Evolutionary conservation across 768 basidiomycete species (phyloP), one percentile per base, ranked within the genome.

Genomic region (Trametes villosa): DNA sequence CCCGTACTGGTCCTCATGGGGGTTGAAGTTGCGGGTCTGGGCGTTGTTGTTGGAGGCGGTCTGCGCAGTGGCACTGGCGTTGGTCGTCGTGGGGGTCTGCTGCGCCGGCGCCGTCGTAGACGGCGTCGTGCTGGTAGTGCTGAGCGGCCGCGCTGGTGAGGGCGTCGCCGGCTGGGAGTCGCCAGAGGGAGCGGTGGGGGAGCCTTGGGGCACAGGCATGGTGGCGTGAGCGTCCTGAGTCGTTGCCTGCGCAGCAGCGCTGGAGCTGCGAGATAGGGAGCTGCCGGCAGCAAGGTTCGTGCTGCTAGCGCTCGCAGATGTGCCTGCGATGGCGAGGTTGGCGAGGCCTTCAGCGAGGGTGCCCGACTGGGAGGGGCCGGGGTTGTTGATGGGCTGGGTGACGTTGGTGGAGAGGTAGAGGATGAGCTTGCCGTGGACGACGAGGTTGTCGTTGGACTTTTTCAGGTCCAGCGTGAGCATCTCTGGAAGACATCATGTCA

Each of bases 391-490:
- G 34, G 94, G 92, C 66, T 88, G 86, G 59, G 77, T 83, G 71
- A 92, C 81, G 71, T 98, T 96, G 49, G 97, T 98, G 18, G 94
- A 96, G 36, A 99, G 83, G 76, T 96, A 95, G 66, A 98, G 86
- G 74, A 98, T 96, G 66, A 99, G 85, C 77, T 98, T 98, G 47
- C 97, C 97, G 70, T 98, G 95, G 4, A 99, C 97, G 48, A 95
- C 92, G 27, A 97, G 86, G 72, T 97, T 96, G 75, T 99, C 97
- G 68, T 96, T 97, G n/a, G 96, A 98, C 76, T 96, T 96, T 80
- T 98, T 97, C 68, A 99, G 79, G 71, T 98, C 97, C 66, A 96
- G 75, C 0, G 96, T 98, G 50, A 98, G 84, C 88, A 97, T 97
- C 81, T 98, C 97, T 53, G 66, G 33, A 33, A 26, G 29, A 47